Evolutionary conservation across 805 yeast genomes (phyloP).

Genomic region (Wickerhamomyces queroliae): DNA sequence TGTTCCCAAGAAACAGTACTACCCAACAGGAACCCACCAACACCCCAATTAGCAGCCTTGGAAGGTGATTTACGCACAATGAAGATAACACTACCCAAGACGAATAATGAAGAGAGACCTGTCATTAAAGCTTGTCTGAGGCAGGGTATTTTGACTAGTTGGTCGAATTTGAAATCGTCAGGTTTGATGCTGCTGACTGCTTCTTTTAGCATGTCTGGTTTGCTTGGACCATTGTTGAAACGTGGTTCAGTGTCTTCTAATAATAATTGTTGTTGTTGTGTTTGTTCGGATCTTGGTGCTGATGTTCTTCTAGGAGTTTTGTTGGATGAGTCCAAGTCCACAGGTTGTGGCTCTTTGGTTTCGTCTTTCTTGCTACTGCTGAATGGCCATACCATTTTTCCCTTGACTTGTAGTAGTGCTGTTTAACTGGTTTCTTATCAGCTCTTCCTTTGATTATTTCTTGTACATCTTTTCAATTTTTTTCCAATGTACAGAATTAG

Average conservation of each 20-base stretch:
- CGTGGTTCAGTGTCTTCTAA: slow-evolving; percentile 36
- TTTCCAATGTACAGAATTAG: too few relatives aligned
- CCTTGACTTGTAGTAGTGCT: background rate
- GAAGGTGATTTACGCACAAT: slow-evolving; percentile 56
- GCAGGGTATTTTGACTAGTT: slow-evolving; percentile 61
- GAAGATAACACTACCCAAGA: slow-evolving; percentile 61
- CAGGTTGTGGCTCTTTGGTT: background rate
- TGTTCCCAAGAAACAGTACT: slow-evolving; percentile 90
- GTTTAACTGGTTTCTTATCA: background rate
- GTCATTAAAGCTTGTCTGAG: slow-evolving; percentile 74
- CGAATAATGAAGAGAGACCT: slow-evolving; percentile 69
- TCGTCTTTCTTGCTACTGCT: background rate
- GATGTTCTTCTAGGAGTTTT: slow-evolving; percentile 14
- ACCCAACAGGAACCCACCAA: slow-evolving; percentile 75
- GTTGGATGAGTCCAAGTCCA: background rate
- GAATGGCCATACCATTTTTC: slow-evolving; percentile 20
- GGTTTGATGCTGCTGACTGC: slow-evolving; percentile 38
- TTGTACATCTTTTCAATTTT: too few relatives aligned
- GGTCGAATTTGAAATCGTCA: slow-evolving; percentile 47
- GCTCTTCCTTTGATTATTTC: background rate
- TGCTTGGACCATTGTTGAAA: slow-evolving; percentile 26
- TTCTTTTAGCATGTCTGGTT: slow-evolving; percentile 25
- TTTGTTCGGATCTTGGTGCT: slow-evolving; percentile 12
- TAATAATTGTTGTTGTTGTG: slow-evolving; percentile 24
- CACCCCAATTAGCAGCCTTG: slow-evolving; percentile 74